These are phyloP conservation scores for Odonthalia washingtoniensis DNA, from an alignment of 31 red algal genomes.

Conservation along the genomic window DNA sequence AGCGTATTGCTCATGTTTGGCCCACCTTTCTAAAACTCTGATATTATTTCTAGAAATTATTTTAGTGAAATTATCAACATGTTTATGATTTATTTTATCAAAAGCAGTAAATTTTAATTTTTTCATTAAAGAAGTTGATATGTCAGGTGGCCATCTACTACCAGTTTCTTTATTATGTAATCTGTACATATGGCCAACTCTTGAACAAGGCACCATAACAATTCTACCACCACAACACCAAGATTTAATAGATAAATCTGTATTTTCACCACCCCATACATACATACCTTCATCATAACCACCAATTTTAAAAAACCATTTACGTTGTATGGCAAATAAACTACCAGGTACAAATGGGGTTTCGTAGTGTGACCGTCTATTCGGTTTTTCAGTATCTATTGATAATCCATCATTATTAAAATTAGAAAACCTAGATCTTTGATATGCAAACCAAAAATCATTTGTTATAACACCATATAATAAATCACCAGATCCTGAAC, in stretches of 20 bases:
- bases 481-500: slow-evolving; percentile 61
- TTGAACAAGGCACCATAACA: slow-evolving; percentile 78
- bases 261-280: slow-evolving; percentile 85
- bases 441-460: slow-evolving; percentile 78
- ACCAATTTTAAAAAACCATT: slow-evolving; percentile 64
- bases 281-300: slow-evolving; percentile 84
- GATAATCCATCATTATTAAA: slow-evolving; percentile 42
- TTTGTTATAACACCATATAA: slow-evolving; percentile 74
- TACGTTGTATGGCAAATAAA: slow-evolving; percentile 63
- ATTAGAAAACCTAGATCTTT: slow-evolving; percentile 64
- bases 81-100: neutral
- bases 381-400: slow-evolving; percentile 51
- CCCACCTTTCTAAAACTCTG: slow-evolving; percentile 72
- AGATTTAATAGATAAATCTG: slow-evolving; percentile 73
- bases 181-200: slow-evolving; percentile 83
- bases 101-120: slow-evolving; percentile 12
- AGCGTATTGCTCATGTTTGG: slow-evolving; percentile 48
- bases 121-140: slow-evolving; percentile 64
- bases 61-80: slow-evolving; percentile 64
- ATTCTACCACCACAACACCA: slow-evolving; percentile 73
- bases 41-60: slow-evolving; percentile 73
- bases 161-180: slow-evolving; percentile 62
- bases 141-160: slow-evolving; percentile 63
- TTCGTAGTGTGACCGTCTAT: slow-evolving; percentile 69
- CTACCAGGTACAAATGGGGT: slow-evolving; percentile 74